Evolutionary conservation across 2,329 filamentous ascomycete genomes (phyloP), one percentile per base, ranked within the genome.

Genomic region (Achaetomium macrosporum): DNA sequence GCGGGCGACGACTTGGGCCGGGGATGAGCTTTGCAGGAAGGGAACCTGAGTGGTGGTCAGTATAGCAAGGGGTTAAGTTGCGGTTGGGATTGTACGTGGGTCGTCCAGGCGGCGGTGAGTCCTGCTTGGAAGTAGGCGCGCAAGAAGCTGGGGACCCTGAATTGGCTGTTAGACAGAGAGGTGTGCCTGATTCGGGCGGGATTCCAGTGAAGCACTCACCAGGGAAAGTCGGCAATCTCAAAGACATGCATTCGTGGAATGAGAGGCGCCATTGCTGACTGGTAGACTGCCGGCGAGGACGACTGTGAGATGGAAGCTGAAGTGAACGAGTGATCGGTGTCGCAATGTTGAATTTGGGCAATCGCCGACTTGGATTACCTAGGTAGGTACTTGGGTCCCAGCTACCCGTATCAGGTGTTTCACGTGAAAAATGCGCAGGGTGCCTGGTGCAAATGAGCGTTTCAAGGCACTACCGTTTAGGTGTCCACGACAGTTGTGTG

Each of bases 181-280:
- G 15, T 2, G n/a, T 25, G 25, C n/a, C n/a, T 25, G 25, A 25
- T 7, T 25, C 25, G 25, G 25, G 25, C 25, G 25, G 25, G 25
- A 25, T 25, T 25, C 7, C 25, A 25, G 25, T 25, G 1, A 29
- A 8, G n/a, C 30, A 46, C 56, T 53, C 71, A 85, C 83, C 84
- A 87, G 51, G 76, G 60, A 66, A 84, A 81, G 63, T 87, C 84
- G 59, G 83, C 77, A 57, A 87, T 82, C 72, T 87, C 84, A 58
- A 82, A 83, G 59, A 85, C 75, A 64, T 86, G 81, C 67, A 83
- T 71, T 9, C 81, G 77, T 8, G 78, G 81, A 51, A 81, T 66
- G 37, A 76, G 69, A 45, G 78, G 73, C 40, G 75, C 69, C 72
- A 77, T 78, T 31, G 45, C 17, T 51, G 50, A 19, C 44, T 48